phyloP scores from a whole-genome alignment of 495 filamentous ascomycete genomes.

The Aspergillus leporis region DNA sequence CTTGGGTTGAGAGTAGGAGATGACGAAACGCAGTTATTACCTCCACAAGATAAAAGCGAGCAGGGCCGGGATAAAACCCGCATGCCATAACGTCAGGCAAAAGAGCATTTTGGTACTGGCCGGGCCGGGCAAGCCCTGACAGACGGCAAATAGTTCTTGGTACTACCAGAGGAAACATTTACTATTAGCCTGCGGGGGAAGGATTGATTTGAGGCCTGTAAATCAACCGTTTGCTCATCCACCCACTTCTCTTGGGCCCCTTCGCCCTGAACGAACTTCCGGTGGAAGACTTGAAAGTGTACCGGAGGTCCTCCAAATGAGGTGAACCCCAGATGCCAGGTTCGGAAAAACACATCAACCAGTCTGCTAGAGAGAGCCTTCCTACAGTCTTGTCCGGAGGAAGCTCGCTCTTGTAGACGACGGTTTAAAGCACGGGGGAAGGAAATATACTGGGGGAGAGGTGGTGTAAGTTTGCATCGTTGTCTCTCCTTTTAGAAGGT shows the following conservation, averaged over 20 bases:
- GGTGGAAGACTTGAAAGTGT: too few species aligned
- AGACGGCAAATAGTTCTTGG: slow-evolving; percentile 80
- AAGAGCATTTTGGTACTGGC: slow-evolving; percentile 80
- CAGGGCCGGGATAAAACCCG: slow-evolving; percentile 61
- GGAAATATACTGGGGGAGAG: background rate
- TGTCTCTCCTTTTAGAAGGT: background rate
- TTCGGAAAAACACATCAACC: too few species aligned
- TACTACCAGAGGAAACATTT: slow-evolving; percentile 41
- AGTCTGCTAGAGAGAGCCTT: background rate
- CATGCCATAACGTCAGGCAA: slow-evolving; percentile 67
- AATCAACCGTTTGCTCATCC: too few species aligned
- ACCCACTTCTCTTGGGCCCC: too few species aligned
- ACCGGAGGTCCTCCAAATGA: too few species aligned
- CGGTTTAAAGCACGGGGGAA: slow-evolving; percentile 10
- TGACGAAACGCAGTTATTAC: slow-evolving; percentile 25
- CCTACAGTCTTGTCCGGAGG: background rate
- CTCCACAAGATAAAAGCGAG: slow-evolving; percentile 71
- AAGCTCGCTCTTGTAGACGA: background rate
- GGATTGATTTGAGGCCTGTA: too few species aligned
- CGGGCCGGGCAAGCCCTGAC: slow-evolving; percentile 74
- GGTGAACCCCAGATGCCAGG: too few species aligned
- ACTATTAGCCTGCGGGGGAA: too few species aligned
- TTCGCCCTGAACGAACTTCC: too few species aligned
- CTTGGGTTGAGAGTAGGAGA: too few species aligned
- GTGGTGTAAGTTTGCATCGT: slow-evolving; percentile 5